Base-by-base conservation (phyloP, 176 grass and related monocot species). In the Aegilops sharonensis region DNA sequence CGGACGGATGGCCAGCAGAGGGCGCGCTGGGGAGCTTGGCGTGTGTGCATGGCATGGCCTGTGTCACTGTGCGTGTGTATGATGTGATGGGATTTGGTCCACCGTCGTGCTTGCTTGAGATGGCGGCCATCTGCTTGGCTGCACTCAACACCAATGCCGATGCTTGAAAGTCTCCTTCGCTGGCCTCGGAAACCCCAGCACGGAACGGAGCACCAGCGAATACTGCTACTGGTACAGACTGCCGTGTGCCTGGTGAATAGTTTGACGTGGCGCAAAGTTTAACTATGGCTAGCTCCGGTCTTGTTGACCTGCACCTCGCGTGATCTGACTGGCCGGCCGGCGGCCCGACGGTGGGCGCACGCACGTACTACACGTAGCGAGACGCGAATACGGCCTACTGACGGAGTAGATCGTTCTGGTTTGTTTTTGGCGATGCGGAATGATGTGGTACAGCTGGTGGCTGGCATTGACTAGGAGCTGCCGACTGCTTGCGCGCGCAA, bases 21-120 rank as follows among this genome's bases (percentile, higher is more conserved):
- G 77, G 6, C 70, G 50, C 34, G 30, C 48, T 65, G 29, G n/a
- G 67, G 72, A 57, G 47, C 43, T 69, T 61, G 72, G 84, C 40
- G 5, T 48, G 35, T 21, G 17, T 32, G 36, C 9, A 31, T 59
- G 54, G 54, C 54, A 59, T 78, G 52, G 43, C 64, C 70, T 64
- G 39, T 39, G 29, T 57, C 15, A 8, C 18, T 59, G 54, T 59
- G 52, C 2, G 54, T 8, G 54, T 20, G 45, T 4, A 48, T 11
- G 68, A 52, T 81, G 63, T 72, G 78, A 68, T 78, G 84, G 92
- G 88, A 90, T 90, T 90, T 85, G 93, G 88, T 90, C 90, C 88
- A 42, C 14, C 82, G 32, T 90, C 85, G 63, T 50, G 72, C 72
- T 85, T 87, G 93, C 88, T 95, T 92, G 64, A 71, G 82, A 84